Conservation (phyloP, 257 asterid species). For the Anisodus tanguticus region DNA sequence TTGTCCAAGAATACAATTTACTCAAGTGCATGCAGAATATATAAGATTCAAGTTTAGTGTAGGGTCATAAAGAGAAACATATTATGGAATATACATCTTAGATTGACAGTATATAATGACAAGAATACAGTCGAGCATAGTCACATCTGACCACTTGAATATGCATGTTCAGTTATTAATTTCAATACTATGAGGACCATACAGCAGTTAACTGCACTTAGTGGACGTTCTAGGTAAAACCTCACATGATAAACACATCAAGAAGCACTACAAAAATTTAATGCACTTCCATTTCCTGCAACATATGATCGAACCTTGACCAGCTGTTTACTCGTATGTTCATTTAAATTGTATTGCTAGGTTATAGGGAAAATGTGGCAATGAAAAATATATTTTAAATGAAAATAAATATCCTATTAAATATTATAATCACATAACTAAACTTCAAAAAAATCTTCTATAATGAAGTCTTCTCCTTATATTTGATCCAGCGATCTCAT, state of each 20-base stretch:
- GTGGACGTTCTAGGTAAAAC: not conserved
- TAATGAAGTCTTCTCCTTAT: not conserved
- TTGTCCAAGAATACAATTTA: conserved; percentile 1
- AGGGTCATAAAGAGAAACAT: not conserved
- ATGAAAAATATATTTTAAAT: not conserved
- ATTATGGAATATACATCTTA: not conserved
- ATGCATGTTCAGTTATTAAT: not conserved
- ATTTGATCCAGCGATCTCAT: not conserved
- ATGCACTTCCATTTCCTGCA: not conserved
- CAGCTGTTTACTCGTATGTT: not conserved
- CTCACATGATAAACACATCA: not conserved
- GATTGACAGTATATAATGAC: conserved; percentile 4
- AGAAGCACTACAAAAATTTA: conserved; percentile 11
- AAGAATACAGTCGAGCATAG: not conserved
- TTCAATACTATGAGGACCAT: not conserved
- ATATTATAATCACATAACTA: not conserved
- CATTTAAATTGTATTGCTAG: not conserved
- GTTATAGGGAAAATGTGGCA: not conserved
- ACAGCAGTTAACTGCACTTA: not conserved
- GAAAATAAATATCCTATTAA: not conserved
- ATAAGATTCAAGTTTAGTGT: not conserved
- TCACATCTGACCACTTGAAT: conserved; percentile 1
- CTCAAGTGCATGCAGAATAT: conserved; percentile 4
- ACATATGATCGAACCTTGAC: not conserved
- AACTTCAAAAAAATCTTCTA: not conserved